Base-by-base conservation (phyloP, 768 basidiomycete genomes). In the Suillus ampliporus region DNA sequence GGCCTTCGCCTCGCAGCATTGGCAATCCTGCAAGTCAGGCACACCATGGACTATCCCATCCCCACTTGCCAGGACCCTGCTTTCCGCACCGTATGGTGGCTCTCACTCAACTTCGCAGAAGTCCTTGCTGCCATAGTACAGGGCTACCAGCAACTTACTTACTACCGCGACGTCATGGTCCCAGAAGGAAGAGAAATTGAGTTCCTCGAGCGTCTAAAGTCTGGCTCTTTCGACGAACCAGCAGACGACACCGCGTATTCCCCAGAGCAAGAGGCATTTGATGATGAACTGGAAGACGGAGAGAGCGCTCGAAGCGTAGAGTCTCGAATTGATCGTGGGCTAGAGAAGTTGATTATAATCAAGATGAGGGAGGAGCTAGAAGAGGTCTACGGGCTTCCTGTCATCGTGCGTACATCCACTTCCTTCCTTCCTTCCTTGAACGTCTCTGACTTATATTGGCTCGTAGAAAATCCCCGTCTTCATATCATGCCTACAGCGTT, bases 321-420 rank as follows among this genome's bases (percentile, higher is more conserved):
- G 60, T 51, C 67, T 41, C 85, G 84, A 61, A 80, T 91, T 37
- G 88, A 91, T 62, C 77, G 81, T 46, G 89, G 92, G 71, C 76
- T 94, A 38, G 87, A 91, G 31, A 79, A 85, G 70, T 75, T 94
- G 26, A 72, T 91, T 44, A 78, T 81, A 2, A 72, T 91, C 58
- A 89, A 88, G 68, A 82, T 80, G 21, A 79, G 92, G 46, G 88
- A 91, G 70, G 93, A 94, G 62, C 74, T 95, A 43, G 92, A 94
- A 71, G 86, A 87, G 54, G 81, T 92, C 6, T 94, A 92, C 68
- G 92, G 92, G 2, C 74, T 90, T n/a, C 89, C 93, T 3, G 80
- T 89, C 43, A 86, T 94, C 51, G 91, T 92, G 73, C 66, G 89
- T 86, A 13, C n/a, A 23, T 57, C n/a, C n/a, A n/a, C n/a, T n/a